A percentile compares a stretch with the other conserved stretches of the same genome.
Evolutionary conservation across 2,329 filamentous ascomycete genomes (phyloP).

Genomic region (Tetracladium maxilliforme): DNA sequence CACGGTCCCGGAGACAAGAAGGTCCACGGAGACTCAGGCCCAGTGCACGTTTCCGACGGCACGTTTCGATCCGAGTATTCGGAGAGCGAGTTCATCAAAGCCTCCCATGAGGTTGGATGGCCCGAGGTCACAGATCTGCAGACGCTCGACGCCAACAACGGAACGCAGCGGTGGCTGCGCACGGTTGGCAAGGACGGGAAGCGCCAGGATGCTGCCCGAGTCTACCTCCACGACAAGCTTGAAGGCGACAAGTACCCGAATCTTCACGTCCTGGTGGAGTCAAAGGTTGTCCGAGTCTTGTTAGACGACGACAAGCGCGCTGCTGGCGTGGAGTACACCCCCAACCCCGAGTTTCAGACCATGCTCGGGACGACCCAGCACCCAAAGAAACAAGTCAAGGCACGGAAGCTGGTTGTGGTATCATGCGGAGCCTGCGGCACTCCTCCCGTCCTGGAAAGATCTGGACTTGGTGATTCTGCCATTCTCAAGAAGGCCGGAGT

Average conservation of each 20-base stretch:
- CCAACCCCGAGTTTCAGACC: constrained; percentile 26
- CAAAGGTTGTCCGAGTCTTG: constrained; percentile 37
- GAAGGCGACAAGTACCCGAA: constrained; percentile 34
- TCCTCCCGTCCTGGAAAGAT: constrained; percentile 39
- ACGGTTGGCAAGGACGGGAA: constrained; percentile 34
- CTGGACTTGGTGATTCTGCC: constrained; percentile 38
- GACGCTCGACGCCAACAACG: constrained; percentile 24
- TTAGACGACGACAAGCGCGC: constrained; percentile 35
- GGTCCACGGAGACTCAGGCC: constrained; percentile 37
- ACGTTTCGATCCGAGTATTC: constrained; percentile 22
- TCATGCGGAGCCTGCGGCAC: constrained; percentile 20
- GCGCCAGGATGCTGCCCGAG: constrained; percentile 41
- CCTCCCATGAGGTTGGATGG: constrained; percentile 30
- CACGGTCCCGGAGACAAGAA: constrained; percentile 26
- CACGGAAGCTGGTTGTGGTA: constrained; percentile 37
- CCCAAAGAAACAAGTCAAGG: no score
- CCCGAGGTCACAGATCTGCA: constrained; percentile 37
- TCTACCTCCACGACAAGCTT: constrained; percentile 36
- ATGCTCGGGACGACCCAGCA: constrained; percentile 11
- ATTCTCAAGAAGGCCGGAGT: constrained; percentile 31
- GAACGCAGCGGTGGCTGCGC: constrained; percentile 24
- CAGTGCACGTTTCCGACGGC: constrained; percentile 37
- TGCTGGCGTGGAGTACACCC: constrained; percentile 41
- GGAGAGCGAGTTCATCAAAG: constrained; percentile 33
- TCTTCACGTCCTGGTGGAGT: constrained; percentile 41